Conservation (phyloP, 2,329 filamentous ascomycete genomes). For the Orbilia ellipsospora region DNA sequence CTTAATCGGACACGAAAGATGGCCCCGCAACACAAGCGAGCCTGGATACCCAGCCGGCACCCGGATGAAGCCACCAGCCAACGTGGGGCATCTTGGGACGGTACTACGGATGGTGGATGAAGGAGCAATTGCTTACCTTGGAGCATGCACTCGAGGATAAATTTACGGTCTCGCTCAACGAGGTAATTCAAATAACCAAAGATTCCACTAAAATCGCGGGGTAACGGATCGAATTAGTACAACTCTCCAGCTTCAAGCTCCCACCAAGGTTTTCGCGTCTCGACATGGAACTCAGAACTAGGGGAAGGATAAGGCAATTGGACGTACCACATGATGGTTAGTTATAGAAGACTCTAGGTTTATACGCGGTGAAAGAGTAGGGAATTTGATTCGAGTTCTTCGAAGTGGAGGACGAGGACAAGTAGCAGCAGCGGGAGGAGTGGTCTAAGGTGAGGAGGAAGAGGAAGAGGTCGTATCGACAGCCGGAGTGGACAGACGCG, state of each 20-base stretch:
- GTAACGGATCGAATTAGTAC: not conserved
- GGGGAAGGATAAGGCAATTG: slow-evolving; percentile 4
- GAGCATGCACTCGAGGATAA: slow-evolving; percentile 93
- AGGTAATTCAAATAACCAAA: slow-evolving; percentile 99
- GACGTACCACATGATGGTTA: slow-evolving; percentile 48
- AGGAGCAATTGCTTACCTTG: slow-evolving; percentile 75
- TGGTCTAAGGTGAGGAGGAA: not conserved
- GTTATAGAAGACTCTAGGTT: not conserved
- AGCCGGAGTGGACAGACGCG: not conserved
- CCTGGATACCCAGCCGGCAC: not conserved
- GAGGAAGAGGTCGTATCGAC: slow-evolving; percentile 5
- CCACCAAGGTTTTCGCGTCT: too few species aligned
- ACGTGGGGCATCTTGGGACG: slow-evolving; percentile 5
- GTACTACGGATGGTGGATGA: not conserved
- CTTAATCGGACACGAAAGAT: not conserved
- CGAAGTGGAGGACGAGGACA: slow-evolving; percentile 8
- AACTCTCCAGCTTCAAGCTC: not conserved
- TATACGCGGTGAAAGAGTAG: slow-evolving; percentile 1
- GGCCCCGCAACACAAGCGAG: slow-evolving; percentile 1
- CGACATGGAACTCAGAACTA: not conserved
- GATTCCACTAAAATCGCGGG: slow-evolving; percentile 74
- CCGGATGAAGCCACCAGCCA: not conserved
- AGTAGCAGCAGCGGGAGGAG: too few species aligned
- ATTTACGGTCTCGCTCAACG: slow-evolving; percentile 97
- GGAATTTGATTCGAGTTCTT: not conserved